Conservation (phyloP, 2,329 filamentous ascomycete species). For the Epichloe sylvatica region DNA sequence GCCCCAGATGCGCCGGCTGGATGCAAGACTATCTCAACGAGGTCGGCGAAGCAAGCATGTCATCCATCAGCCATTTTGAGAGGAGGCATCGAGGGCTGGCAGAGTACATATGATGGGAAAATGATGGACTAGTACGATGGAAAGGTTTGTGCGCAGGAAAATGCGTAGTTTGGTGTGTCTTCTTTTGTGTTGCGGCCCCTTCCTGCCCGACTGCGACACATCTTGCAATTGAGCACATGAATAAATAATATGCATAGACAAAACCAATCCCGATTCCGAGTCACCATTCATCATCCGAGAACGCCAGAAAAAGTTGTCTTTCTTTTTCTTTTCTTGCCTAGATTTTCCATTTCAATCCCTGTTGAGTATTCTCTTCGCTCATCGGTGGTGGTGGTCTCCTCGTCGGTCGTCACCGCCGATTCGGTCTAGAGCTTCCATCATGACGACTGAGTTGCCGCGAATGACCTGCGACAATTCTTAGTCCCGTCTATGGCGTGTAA, state of each 20-base stretch:
- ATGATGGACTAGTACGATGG: slow-evolving; percentile 39
- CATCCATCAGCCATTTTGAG: slow-evolving; percentile 34
- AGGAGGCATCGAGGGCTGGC: slow-evolving; percentile 44
- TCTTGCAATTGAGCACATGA: not conserved
- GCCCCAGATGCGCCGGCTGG: too few species aligned
- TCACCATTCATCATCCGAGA: slow-evolving; percentile 15
- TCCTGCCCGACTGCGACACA: not conserved
- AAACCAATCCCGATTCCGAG: slow-evolving; percentile 1
- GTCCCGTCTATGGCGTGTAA: not conserved
- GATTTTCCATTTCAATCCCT: slow-evolving; percentile 4
- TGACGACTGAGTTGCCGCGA: slow-evolving; percentile 93
- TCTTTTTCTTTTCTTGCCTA: not conserved
- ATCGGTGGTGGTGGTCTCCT: slow-evolving; percentile 17
- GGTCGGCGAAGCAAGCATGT: slow-evolving; percentile 27
- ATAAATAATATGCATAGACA: not conserved
- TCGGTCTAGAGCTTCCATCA: slow-evolving; percentile 73
- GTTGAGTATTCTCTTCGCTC: slow-evolving; percentile 7
- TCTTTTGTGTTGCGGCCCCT: not conserved
- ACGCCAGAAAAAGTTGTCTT: slow-evolving; percentile 19
- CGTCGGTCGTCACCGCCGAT: slow-evolving; percentile 48
- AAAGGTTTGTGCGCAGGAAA: slow-evolving; percentile 17
- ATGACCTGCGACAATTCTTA: slow-evolving; percentile 51
- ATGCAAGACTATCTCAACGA: slow-evolving; percentile 37
- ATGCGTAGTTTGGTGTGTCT: not conserved
- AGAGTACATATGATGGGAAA: slow-evolving; percentile 30